Base-by-base conservation (phyloP, 768 basidiomycete species). In the Kwoniella shandongensis region DNA sequence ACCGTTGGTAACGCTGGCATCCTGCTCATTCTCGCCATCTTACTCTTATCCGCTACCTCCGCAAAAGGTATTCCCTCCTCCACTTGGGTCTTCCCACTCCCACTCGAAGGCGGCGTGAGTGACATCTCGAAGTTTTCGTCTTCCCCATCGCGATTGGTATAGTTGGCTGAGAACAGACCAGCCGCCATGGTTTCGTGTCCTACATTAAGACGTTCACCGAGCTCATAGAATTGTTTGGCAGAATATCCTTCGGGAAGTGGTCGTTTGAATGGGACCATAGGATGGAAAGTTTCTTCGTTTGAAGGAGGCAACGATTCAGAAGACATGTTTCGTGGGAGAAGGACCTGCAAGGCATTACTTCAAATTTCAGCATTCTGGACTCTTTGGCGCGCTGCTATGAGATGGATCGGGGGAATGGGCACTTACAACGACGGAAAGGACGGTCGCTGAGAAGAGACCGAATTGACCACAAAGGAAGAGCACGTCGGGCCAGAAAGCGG, bases 301-400 rank as follows among this genome's bases (percentile, higher is more conserved):
- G 39, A 18, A 4, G 57, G 51, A 2, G 69, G 66, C 4, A 65
- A 44, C 1, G 65, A 64, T 39, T 70, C 69, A 23, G 61, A 51
- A 8, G 54, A 51, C 69, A 70, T 70, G 46, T 70, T 70, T 23
- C 69, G 63, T 2, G 69, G 69, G 17, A 70, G 52, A 13, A 70
- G 58, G 17, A 70, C 40, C 65, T 66, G n/a, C n/a, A n/a, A n/a
- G n/a, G n/a, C n/a, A n/a, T n/a, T n/a, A n/a, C n/a, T n/a, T n/a
- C n/a, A n/a, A n/a, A n/a, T n/a, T n/a, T n/a, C n/a, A n/a, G n/a
- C n/a, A n/a, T n/a, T n/a, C n/a, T n/a, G n/a, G n/a, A n/a, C n/a
- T n/a, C n/a, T n/a, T n/a, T n/a, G n/a, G n/a, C n/a, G n/a, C n/a
- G n/a, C n/a, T n/a, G n/a, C n/a, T n/a, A n/a, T n/a, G n/a, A n/a